Conservation (phyloP, 345 rosid genomes). For the Eucalyptus cloeziana region DNA sequence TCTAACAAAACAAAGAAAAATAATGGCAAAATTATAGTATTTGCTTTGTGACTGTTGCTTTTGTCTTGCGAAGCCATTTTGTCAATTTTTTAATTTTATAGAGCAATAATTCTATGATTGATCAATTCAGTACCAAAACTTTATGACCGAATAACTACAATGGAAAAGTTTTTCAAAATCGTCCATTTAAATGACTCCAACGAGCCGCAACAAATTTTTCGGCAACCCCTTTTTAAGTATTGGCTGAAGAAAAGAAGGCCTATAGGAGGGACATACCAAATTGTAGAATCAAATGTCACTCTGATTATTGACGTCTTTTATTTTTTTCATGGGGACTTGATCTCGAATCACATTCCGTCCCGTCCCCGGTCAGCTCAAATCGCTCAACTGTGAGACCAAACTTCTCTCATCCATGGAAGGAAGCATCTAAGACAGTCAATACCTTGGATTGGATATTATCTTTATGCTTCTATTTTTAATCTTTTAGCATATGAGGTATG, state of each 20-base stretch:
- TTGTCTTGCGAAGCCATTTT: neutral
- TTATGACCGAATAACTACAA: too few species aligned
- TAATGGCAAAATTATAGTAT: neutral
- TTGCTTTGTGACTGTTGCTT: neutral
- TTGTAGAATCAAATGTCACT: neutral
- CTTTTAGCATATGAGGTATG: neutral
- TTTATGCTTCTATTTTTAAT: neutral
- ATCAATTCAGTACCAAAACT: neutral
- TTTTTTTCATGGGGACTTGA: neutral
- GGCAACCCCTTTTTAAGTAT: neutral
- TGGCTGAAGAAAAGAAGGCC: neutral
- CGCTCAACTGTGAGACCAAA: neutral
- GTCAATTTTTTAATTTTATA: neutral
- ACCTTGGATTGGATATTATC: neutral
- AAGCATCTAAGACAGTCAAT: neutral
- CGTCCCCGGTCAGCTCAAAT: neutral
- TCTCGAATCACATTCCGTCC: neutral
- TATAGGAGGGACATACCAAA: neutral
- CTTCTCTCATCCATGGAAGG: neutral
- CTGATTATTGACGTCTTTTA: neutral
- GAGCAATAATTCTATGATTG: neutral
- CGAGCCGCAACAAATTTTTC: neutral
- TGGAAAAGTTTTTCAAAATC: neutral
- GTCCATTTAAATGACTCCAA: neutral
- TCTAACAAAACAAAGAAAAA: neutral